A percentile compares a stretch with the other conserved stretches of the same genome.
Evolutionary conservation across 257 asterid genomes (phyloP).

Genomic region (Jaltomata sinuosa): DNA sequence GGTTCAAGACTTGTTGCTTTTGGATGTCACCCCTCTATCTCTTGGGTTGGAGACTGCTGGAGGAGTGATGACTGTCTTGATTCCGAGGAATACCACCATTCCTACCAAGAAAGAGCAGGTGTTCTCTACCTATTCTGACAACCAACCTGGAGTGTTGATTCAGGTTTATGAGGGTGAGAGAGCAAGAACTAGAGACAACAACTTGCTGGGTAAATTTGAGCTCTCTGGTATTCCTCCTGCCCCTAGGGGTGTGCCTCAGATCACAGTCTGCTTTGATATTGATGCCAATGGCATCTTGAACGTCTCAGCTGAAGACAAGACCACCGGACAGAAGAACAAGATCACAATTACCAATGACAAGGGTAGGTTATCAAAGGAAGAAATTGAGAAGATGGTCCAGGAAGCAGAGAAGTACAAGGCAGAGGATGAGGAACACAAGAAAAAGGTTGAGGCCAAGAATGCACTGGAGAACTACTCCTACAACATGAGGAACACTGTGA

Average conservation of each 20-base stretch:
- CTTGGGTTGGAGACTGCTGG: conserved; percentile 22
- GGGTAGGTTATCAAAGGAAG: conserved; percentile 28
- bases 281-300: conserved; percentile 33
- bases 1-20: conserved; percentile 20
- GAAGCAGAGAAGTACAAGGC: conserved; percentile 29
- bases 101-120: conserved; percentile 29
- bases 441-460: conserved; percentile 26
- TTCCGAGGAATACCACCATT: conserved; percentile 28
- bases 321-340: conserved; percentile 27
- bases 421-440: conserved; percentile 25
- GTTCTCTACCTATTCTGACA: conserved; percentile 24
- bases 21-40: conserved; percentile 28
- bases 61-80: conserved; percentile 24
- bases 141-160: conserved; percentile 29
- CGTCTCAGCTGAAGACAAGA: conserved; percentile 23
- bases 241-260: conserved; percentile 26
- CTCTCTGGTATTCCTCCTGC: conserved; percentile 32
- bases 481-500: conserved; percentile 27
- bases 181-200: conserved; percentile 27
- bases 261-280: conserved; percentile 27
- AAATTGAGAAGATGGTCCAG: conserved; percentile 31
- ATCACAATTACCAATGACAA: conserved; percentile 29
- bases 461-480: conserved; percentile 26
- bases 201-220: conserved; percentile 26
- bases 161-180: conserved; percentile 30